These are phyloP conservation scores for Taphrina communis DNA, from an alignment of 1,139 yeast genomes.

Conservation along the genomic window DNA sequence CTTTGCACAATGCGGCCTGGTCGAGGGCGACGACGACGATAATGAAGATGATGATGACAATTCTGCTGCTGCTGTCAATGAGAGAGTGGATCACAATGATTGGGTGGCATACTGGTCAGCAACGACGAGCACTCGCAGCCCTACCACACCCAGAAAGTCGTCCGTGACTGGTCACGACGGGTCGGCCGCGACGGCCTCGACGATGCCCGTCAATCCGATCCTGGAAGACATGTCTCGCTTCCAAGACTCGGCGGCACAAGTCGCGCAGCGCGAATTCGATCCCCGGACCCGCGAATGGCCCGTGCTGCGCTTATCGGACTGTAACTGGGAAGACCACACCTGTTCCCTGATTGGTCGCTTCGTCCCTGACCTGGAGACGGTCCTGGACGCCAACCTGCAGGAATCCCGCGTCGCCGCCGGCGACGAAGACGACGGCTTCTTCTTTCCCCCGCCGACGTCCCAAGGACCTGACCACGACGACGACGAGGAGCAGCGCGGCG, in stretches of 20 bases:
- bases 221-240: conserved; percentile 40
- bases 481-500: not conserved
- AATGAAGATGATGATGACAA: not conserved
- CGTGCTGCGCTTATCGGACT: conserved; percentile 39
- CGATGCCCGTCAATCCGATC: conserved; percentile 35
- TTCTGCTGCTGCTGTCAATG: not conserved
- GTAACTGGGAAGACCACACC: conserved; percentile 41
- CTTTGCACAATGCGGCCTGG: conserved; percentile 33
- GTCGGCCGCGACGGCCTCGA: conserved; percentile 9
- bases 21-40: conserved; percentile 15
- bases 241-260: conserved; percentile 1
- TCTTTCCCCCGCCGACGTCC: conserved; percentile 7
- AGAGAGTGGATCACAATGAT: not conserved
- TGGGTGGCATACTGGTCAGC: conserved; percentile 5
- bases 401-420: conserved; percentile 40
- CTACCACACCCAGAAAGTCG: conserved; percentile 8
- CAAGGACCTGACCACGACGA: not conserved
- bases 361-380: conserved; percentile 29
- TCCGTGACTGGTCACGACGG: not conserved
- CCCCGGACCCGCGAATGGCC: conserved; percentile 7
- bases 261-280: conserved; percentile 23
- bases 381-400: conserved; percentile 29
- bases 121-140: not conserved
- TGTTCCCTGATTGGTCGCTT: conserved; percentile 40
- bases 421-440: conserved; percentile 38